Evolutionary conservation across 2,329 filamentous ascomycete species (phyloP).

Genomic region (Magnaporthiopsis rhizophila): DNA sequence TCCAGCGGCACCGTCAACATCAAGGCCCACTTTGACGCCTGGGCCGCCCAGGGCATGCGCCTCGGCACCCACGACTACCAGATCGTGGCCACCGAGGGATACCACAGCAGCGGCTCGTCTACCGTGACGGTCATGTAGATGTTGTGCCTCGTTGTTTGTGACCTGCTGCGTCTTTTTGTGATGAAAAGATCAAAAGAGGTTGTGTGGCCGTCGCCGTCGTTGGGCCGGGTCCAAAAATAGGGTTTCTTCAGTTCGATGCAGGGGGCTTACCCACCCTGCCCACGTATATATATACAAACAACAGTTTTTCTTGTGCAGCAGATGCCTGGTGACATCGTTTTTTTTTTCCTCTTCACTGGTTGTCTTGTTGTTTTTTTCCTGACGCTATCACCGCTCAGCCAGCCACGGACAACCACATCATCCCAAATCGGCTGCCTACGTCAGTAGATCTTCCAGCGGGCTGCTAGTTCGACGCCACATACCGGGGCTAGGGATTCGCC

Average conservation of each 20-base stretch:
- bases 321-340: too few species aligned
- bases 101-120: constrained; percentile 39
- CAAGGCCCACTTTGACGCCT: constrained; percentile 39
- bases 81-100: constrained; percentile 39
- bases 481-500: too few species aligned
- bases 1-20: constrained; percentile 38
- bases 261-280: neutral
- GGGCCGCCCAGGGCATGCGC: constrained; percentile 32
- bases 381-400: too few species aligned
- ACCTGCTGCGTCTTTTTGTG: neutral
- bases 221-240: neutral
- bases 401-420: too few species aligned
- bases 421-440: too few species aligned
- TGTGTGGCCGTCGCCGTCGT: too few species aligned
- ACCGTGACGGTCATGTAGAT: constrained; percentile 24
- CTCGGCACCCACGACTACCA: constrained; percentile 38
- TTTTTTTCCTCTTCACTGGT: too few species aligned
- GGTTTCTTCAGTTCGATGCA: neutral
- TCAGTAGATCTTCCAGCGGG: too few species aligned
- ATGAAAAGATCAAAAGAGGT: too few species aligned
- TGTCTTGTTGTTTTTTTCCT: too few species aligned
- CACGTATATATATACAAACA: neutral
- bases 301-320: neutral
- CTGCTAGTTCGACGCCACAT: too few species aligned
- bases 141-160: neutral